These are phyloP conservation scores for Lepraria neglecta DNA, from an alignment of 495 filamentous ascomycete genomes.

Conservation along the genomic window DNA sequence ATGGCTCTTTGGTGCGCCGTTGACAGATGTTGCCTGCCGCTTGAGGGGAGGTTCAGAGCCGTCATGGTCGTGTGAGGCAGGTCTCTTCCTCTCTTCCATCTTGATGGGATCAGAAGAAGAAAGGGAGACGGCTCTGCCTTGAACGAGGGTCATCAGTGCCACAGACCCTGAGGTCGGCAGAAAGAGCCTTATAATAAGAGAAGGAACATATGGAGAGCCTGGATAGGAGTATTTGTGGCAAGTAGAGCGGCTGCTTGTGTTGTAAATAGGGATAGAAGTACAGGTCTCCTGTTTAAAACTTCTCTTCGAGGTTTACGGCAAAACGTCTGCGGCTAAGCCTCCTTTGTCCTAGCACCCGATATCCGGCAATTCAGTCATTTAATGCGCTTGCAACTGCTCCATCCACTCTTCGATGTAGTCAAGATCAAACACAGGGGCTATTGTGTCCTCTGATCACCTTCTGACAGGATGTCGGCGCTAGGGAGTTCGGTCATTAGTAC, in stretches of 20 bases:
- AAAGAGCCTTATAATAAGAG: not conserved
- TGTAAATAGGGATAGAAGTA: constrained; percentile 7
- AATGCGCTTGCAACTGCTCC: not conserved
- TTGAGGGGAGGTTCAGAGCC: constrained; percentile 78
- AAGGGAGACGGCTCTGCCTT: constrained; percentile 62
- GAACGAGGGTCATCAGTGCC: constrained; percentile 74
- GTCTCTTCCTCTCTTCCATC: constrained; percentile 97
- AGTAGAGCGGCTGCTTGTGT: not conserved
- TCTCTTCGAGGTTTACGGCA: constrained; percentile 3
- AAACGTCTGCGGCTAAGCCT: constrained; percentile 2
- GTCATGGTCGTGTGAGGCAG: constrained; percentile 64
- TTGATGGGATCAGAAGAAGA: constrained; percentile 67
- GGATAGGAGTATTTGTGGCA: not conserved
- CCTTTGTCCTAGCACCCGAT: constrained; percentile 3
- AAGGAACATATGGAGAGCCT: not conserved
- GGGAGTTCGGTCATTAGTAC: constrained; percentile 55
- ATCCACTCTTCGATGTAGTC: not conserved
- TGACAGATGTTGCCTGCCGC: constrained; percentile 68
- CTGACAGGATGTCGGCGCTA: constrained; percentile 44
- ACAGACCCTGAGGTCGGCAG: constrained; percentile 22
- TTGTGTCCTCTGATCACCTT: not conserved
- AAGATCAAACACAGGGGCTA: not conserved
- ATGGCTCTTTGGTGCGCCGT: constrained; percentile 65
- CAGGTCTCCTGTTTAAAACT: not conserved
- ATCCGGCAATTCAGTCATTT: not conserved